Percentiles rank a stretch among this genome's conserved stretches.
phyloP scores from a whole-genome alignment of 163 green algal genomes.

The Prototheca wickerhamii region DNA sequence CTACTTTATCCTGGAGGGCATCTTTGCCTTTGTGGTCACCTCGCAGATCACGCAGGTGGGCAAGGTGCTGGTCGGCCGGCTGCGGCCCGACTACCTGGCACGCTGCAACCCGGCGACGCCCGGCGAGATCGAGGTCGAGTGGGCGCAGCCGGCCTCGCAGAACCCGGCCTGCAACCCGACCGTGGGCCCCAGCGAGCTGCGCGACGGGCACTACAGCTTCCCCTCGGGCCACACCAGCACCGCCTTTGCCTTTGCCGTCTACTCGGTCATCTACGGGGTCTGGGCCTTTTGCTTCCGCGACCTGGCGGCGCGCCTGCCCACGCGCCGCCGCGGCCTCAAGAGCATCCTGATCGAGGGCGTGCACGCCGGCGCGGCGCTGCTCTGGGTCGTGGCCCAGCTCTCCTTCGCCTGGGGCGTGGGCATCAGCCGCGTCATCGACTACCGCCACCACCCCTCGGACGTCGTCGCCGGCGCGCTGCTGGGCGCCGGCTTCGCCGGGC shows the following conservation, averaged over 20 bases:
- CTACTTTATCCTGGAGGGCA: conserved; percentile 13
- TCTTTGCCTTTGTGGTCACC: conserved; percentile 15
- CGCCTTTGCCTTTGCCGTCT: conserved; percentile 20
- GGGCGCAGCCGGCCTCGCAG: background rate
- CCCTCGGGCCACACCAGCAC: conserved; percentile 27
- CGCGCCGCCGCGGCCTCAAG: background rate
- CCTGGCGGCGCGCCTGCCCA: background rate
- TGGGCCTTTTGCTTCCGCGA: conserved; percentile 16
- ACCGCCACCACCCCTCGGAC: conserved; percentile 29
- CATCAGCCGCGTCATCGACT: conserved; percentile 35
- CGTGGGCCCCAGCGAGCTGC: conserved; percentile 6
- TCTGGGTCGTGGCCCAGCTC: conserved; percentile 22
- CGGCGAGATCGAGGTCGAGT: background rate
- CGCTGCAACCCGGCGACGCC: conserved; percentile 10
- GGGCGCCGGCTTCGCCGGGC: conserved; percentile 11
- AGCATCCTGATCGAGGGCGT: background rate
- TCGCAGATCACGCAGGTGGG: conserved; percentile 5
- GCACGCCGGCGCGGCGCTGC: background rate
- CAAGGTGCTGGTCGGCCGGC: conserved; percentile 12
- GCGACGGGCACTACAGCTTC: conserved; percentile 27
- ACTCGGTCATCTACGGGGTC: conserved; percentile 13
- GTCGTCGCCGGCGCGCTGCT: conserved; percentile 29
- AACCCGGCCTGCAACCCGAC: conserved; percentile 8
- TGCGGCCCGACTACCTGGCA: conserved; percentile 19
- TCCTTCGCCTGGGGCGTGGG: conserved; percentile 28